These are phyloP conservation scores for Artomyces pyxidatus DNA, from an alignment of 768 basidiomycete genomes.

Conservation along the genomic window DNA sequence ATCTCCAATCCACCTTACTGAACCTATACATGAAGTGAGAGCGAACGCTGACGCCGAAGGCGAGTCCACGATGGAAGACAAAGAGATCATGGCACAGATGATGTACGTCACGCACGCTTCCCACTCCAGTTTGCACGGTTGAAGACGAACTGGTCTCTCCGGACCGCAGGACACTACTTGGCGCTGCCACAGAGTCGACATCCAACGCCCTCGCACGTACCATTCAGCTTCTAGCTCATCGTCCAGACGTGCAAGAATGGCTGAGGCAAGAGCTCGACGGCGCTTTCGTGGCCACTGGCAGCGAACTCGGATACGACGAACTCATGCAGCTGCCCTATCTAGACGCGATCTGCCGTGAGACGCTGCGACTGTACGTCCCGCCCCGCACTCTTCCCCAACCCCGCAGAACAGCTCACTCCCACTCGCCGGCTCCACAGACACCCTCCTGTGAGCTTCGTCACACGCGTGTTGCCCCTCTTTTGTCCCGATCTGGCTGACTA, in stretches of 20 bases:
- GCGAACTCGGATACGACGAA: conserved; percentile 20
- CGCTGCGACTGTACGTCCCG: conserved; percentile 18
- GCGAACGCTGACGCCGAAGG: too few relatives aligned
- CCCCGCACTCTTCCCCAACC: too few relatives aligned
- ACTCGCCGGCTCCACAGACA: not conserved
- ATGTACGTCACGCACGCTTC: too few relatives aligned
- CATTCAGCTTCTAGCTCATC: conserved; percentile 18
- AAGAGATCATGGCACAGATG: too few relatives aligned
- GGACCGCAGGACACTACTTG: not conserved
- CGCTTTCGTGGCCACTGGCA: conserved; percentile 6
- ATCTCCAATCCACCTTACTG: too few relatives aligned
- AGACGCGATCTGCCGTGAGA: conserved; percentile 21
- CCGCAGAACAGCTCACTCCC: not conserved
- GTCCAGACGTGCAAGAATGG: conserved; percentile 21
- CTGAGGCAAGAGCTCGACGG: conserved; percentile 20
- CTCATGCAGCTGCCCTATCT: conserved; percentile 20
- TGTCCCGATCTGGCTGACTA: not conserved
- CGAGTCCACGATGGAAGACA: too few relatives aligned
- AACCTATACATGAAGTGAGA: too few relatives aligned
- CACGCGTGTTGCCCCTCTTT: not conserved
- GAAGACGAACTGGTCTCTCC: too few relatives aligned
- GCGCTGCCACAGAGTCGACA: conserved; percentile 18
- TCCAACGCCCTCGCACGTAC: conserved; percentile 22
- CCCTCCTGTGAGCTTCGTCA: not conserved
- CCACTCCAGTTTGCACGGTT: too few relatives aligned